These are phyloP conservation scores for Grosmannia clavigera DNA, from an alignment of 2,329 filamentous ascomycete species.

Conservation along the genomic window DNA sequence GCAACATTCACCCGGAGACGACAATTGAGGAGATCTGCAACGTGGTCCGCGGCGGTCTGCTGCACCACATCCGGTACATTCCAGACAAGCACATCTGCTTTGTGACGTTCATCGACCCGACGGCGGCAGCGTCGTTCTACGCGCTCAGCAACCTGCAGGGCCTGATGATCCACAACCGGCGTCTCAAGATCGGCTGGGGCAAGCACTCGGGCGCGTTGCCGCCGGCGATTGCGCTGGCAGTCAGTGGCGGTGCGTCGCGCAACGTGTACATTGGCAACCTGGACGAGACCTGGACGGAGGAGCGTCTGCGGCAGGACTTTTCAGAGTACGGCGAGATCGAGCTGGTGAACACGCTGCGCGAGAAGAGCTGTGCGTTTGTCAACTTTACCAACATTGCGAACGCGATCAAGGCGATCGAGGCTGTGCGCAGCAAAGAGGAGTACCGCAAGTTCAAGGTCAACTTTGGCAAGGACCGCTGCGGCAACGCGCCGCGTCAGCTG, in stretches of 20 bases:
- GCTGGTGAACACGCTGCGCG: constrained; percentile 86
- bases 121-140: constrained; percentile 94
- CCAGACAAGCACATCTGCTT: constrained; percentile 99
- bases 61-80: constrained; percentile 98
- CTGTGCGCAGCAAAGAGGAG: constrained; percentile 84
- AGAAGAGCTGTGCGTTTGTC: constrained; percentile 99
- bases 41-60: constrained; percentile 84
- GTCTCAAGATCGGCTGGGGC: constrained; percentile 97
- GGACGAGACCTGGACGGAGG: constrained; percentile 94
- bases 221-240: constrained; percentile 87
- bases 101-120: constrained; percentile 97
- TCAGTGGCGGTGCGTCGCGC: constrained; percentile 91
- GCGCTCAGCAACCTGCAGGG: constrained; percentile 95
- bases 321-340: constrained; percentile 97
- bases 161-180: constrained; percentile 96
- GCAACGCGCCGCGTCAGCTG: constrained; percentile 85
- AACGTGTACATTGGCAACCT: constrained; percentile 98
- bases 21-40: constrained; percentile 99
- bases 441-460: constrained; percentile 99
- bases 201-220: constrained; percentile 96
- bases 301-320: constrained; percentile 90
- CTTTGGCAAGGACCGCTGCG: constrained; percentile 96
- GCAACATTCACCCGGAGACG: constrained; percentile 97
- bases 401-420: constrained; percentile 98
- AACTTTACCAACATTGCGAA: constrained; percentile 99